Base-by-base conservation (phyloP, 768 basidiomycete species). In the Neoboletus subvelutipes region DNA sequence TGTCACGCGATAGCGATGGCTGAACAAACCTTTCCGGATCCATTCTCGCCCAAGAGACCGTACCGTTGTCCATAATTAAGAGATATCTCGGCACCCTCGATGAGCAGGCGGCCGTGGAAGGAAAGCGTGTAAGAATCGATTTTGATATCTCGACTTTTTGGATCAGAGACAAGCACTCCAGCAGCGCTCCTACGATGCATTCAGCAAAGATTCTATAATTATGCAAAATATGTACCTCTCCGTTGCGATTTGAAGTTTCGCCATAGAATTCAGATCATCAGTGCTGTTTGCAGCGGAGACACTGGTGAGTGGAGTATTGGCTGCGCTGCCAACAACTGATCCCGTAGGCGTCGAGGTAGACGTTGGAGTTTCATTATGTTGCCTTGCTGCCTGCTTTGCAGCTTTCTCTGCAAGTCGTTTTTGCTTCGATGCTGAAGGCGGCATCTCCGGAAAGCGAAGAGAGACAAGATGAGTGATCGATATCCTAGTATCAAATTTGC, bases 331-430 rank as follows among this genome's bases (percentile, higher is more conserved):
- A 68, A 79, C 80, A 28, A 78, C 78, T 1, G 90, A 90, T 53
- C 84, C 86, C 0, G 84, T 75, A 5, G 90, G 87, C 13, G 81
- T 80, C 17, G 85, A 80, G 5, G 83, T 76, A 9, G 84, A 80
- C 11, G 80, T 75, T 53, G 75, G 67, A 11, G 74, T 73, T 26
- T 75, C 78, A 22, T 78, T 71, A 12, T 61, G 68, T 67, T 81
- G 72, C 66, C 78, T 87, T 11, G 87, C 80, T 54, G 84, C 80
- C 72, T 87, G 83, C 71, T 90, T 91, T 57, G 90, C 90, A 20
- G 87, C 94, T 75, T 97, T 97, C 74, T 96, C 95, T 59, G 92
- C 94, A 55, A 97, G 83, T 47, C 96, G 86, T 74, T 98, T 98
- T 74, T 94, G 92, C 71, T 92, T 92, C 46, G 90, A 90, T 26